Evolutionary conservation across 2,329 filamentous ascomycete genomes (phyloP), one percentile per base, ranked within the genome.

Genomic region (Ascochyta koolunga): DNA sequence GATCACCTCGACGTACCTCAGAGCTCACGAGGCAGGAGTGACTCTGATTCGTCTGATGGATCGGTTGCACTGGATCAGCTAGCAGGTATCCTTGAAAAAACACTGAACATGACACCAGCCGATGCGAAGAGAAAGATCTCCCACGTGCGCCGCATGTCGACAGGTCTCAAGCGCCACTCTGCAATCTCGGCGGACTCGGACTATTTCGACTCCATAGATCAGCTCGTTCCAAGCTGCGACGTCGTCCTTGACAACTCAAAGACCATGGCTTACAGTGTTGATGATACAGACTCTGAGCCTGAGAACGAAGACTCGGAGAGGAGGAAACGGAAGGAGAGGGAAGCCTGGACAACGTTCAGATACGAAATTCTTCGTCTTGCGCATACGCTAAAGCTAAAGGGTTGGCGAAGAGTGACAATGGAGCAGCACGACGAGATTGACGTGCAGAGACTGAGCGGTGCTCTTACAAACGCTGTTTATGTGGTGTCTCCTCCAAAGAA

Each of bases 391-490:
- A 86, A 87, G 47, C 82, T 98, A 27, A 96, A 96, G 72, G 91
- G 93, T 9, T 99, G 95, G 95, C 86, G 93, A 47, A 87, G 87
- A 55, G 86, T 99, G 0, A 84, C 91, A 0, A 77, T 93, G 45
- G 89, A 90, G 10, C 79, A 81, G 59, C 89, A 89, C 60, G 84
- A 86, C 44, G 80, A 80, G 32, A 87, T 95, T 59, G 82, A 82
- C 2, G 88, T 95, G 5, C 83, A 90, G 74, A 84, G 90, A 43
- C 80, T 96, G 24, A 97, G 93, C 72, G 95, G 95, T 56, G 95
- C 95, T 8, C 78, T 99, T 62, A 99, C 95, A 18, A 99, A 99
- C 71, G 92, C 93, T 10, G 93, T 99, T 31, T 99, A 98, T 70
- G 92, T 96, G 44, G 92, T 98, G 19, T 89, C 86, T 1, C 93